A percentile compares a stretch with the other conserved stretches of the same genome.
Evolutionary conservation across 2,329 filamentous ascomycete species (phyloP).

Genomic region (Volutella citrinella): DNA sequence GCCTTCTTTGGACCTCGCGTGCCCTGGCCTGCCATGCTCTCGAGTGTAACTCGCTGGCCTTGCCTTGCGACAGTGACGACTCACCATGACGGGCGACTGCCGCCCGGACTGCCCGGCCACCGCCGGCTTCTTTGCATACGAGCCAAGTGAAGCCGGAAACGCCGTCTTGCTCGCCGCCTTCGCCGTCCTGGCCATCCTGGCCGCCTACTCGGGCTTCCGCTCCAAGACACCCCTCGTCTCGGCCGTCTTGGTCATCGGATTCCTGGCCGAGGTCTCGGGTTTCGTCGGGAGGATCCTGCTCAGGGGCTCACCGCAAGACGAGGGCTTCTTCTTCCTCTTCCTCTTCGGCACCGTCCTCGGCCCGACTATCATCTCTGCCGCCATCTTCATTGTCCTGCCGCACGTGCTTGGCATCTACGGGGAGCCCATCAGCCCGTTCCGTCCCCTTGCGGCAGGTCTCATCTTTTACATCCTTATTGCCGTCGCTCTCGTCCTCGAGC

Average conservation of each 20-base stretch:
- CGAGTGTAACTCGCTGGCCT: too few relatives aligned
- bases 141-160: slow-evolving; percentile 37
- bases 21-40: slow-evolving; percentile 24
- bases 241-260: slow-evolving; percentile 36
- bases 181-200: slow-evolving; percentile 35
- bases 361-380: slow-evolving; percentile 42
- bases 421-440: slow-evolving; percentile 35
- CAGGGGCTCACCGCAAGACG: slow-evolving; percentile 28
- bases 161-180: slow-evolving; percentile 39
- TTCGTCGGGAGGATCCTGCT: slow-evolving; percentile 46
- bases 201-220: slow-evolving; percentile 36
- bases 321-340: slow-evolving; percentile 40
- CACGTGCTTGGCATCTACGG: slow-evolving; percentile 47
- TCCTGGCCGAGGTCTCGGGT: slow-evolving; percentile 43
- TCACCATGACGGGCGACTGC: slow-evolving; percentile 35
- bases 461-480: slow-evolving; percentile 32
- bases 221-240: slow-evolving; percentile 41
- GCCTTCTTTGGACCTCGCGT: slow-evolving; percentile 10
- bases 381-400: slow-evolving; percentile 44
- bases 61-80: too few relatives aligned
- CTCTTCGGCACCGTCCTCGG: slow-evolving; percentile 46
- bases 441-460: slow-evolving; percentile 32
- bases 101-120: slow-evolving; percentile 33
- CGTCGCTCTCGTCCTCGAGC: slow-evolving; percentile 34
- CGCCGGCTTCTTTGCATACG: slow-evolving; percentile 36